Base-by-base conservation (phyloP, 2,329 filamentous ascomycete genomes). In the Pseudodiploospora longispora region DNA sequence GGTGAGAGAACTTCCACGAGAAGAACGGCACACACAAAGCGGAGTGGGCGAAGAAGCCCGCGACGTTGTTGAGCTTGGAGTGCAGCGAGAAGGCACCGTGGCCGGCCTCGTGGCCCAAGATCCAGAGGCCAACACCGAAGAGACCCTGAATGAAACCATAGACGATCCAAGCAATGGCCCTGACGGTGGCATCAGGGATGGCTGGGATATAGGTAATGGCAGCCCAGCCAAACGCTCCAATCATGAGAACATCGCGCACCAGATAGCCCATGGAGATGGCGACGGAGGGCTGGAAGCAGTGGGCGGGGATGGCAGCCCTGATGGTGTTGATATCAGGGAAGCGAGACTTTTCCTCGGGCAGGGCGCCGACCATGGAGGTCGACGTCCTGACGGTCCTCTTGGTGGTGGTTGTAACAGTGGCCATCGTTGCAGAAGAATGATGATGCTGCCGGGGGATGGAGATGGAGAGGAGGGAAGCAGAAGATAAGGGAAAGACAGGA, bases 1-100 rank as follows among this genome's bases (percentile, higher is more conserved):
- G 73, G 62, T 87, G 83, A 30, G 76, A 81, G 59, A 79, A 80
- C 65, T 83, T 80, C 83, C 83, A 87, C 40, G 76, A 80, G 67
- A 85, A 85, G 66, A 82, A 87, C 4, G 83, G 83, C 3, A 83
- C 81, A 49, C 83, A 61, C 34, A 86, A 70, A 47, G 74, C 68
- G 6, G 78, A 83, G 70, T 87, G 83, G n/a, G 80, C 63, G 40
- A 74, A 59, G 69, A 80, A 83, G 47, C 83, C 83, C 44, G 80
- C 67, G 10, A 71, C 59, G 55, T 83, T 73, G 60, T 85, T 85
- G 50, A 84, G 57, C 30, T 53, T 58, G 39, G 65, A 65, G 60
- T 75, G 69, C 27, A 65, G 60, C n/a, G 78, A 82, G 60, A 86
- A 82, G 39, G 81, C 80, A 12, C 78, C 76, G 60, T 87, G 83